Conservation (phyloP, 352 stramenopile genomes). For the Phytophthora nicotianae region DNA sequence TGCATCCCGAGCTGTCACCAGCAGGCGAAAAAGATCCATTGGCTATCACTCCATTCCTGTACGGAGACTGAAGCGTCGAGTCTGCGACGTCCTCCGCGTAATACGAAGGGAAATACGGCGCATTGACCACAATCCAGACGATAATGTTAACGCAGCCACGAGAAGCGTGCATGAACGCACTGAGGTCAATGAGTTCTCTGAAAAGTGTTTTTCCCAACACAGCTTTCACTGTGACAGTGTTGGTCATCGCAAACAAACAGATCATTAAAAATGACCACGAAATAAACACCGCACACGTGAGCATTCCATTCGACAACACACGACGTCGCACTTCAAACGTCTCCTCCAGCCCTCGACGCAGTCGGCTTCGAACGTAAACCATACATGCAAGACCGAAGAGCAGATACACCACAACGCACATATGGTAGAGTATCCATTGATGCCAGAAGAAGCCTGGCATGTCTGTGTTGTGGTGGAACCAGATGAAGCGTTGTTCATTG, state of each 20-base stretch:
- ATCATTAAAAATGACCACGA: constrained; percentile 83
- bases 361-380: constrained; percentile 75
- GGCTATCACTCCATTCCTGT: constrained; percentile 12
- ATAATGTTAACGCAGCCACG: constrained; percentile 84
- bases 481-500: constrained; percentile 68
- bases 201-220: constrained; percentile 49
- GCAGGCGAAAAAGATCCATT: constrained; percentile 26
- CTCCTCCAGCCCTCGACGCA: constrained; percentile 78
- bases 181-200: constrained; percentile 68
- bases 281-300: constrained; percentile 85
- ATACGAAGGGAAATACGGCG: constrained; percentile 48
- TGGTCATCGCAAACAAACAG: constrained; percentile 70
- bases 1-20: constrained; percentile 22
- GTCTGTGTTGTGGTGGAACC: constrained; percentile 86
- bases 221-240: constrained; percentile 45
- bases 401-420: constrained; percentile 80
- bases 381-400: constrained; percentile 78
- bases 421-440: constrained; percentile 83
- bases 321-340: constrained; percentile 84
- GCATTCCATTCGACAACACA: constrained; percentile 78
- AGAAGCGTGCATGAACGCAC: constrained; percentile 80
- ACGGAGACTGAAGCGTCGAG: constrained; percentile 14
- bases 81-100: constrained; percentile 32
- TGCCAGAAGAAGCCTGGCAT: constrained; percentile 82
- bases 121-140: constrained; percentile 87